phyloP scores from a whole-genome alignment of 2,329 filamentous ascomycete genomes.

The Cordyceps farinosa region DNA sequence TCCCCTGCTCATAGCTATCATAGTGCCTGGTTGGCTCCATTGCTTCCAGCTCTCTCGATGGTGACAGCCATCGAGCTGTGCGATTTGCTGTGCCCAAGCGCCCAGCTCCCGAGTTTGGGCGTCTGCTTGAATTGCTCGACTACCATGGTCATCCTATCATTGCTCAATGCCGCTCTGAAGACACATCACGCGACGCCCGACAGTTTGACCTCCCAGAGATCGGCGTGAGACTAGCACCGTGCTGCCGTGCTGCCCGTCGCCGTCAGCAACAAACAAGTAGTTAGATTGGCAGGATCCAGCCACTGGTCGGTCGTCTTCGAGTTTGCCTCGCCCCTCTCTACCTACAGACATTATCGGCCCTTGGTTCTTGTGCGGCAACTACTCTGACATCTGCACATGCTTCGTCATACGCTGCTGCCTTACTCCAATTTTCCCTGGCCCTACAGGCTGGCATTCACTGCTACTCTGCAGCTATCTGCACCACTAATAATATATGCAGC shows the following conservation, averaged over 20 bases:
- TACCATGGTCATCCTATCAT: neutral
- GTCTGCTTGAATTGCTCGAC: neutral
- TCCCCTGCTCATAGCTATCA: neutral
- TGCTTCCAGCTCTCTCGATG: neutral
- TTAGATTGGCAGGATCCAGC: neutral
- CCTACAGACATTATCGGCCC: neutral
- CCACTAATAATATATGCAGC: neutral
- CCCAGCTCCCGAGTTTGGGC: neutral
- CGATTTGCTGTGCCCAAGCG: neutral
- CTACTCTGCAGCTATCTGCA: neutral
- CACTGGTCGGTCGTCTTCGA: neutral
- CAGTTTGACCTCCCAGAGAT: conserved; percentile 1
- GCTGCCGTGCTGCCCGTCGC: conserved; percentile 1
- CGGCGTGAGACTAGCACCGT: conserved; percentile 9
- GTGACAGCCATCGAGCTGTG: neutral
- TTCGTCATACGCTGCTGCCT: neutral
- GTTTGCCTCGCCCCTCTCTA: conserved; percentile 4
- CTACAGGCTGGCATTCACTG: neutral
- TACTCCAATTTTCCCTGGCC: neutral
- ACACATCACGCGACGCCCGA: neutral
- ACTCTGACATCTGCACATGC: neutral
- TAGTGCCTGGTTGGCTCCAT: neutral
- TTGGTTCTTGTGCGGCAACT: neutral
- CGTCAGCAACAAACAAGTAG: conserved; percentile 6
- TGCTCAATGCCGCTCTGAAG: neutral